Evolutionary conservation across 176 grass and related monocot species (phyloP).

Genomic region (Rhynchospora tenuis): DNA sequence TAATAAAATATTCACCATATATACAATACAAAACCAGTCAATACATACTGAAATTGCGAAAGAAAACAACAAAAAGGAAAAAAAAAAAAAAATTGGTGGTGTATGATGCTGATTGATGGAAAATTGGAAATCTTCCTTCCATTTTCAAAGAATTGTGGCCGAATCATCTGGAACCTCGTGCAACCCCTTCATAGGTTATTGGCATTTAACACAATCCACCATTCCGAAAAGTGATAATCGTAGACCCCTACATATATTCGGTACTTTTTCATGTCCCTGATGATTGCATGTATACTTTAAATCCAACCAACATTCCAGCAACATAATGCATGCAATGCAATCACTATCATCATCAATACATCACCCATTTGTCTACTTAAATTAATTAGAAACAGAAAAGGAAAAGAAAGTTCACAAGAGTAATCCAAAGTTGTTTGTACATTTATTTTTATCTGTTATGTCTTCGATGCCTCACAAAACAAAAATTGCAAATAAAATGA

Average conservation of each 20-base stretch:
- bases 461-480: neutral
- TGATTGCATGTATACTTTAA: neutral
- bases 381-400: neutral
- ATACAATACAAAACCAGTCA: neutral
- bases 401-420: neutral
- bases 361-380: neutral
- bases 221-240: conserved; percentile 6
- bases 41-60: neutral
- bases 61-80: neutral
- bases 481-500: neutral
- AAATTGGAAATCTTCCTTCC: neutral
- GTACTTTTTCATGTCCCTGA: neutral
- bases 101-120: neutral
- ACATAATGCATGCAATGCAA: neutral
- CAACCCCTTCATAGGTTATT: neutral
- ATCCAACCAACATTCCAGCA: neutral
- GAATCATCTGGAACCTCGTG: neutral
- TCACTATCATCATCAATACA: neutral
- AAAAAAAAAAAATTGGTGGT: neutral
- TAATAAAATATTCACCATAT: neutral
- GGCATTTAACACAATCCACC: conserved; percentile 1
- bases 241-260: neutral
- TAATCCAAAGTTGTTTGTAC: neutral
- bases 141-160: neutral
- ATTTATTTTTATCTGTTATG: neutral